Evolutionary conservation across 345 rosid species (phyloP), one percentile per base, ranked within the genome.

Genomic region (Corchorus capsularis): DNA sequence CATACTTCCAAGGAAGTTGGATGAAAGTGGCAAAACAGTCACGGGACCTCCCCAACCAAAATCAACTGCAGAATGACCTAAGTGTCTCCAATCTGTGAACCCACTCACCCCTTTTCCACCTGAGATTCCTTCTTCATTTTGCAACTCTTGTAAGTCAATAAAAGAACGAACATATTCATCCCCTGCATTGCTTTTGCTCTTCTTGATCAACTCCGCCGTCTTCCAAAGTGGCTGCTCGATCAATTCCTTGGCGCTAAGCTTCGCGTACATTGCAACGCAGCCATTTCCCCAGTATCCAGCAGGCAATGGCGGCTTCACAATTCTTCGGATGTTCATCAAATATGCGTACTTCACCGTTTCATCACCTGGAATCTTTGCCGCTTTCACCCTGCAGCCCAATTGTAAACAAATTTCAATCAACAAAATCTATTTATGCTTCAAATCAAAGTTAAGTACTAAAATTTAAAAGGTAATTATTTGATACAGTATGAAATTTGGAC

Each of bases 11-110:
- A 92, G 86, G 64, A 94, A 78, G 56, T 87, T 84, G 77, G 70
- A 80, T 32, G 97, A 84, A 8, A 91, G 72, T 1, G 98, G 97
- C 77, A 92, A 76, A 45, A 94, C 91, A 9, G 82, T 86, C 22
- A 90, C 90, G 0, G 97, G 96, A 57, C 92, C 93, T 77, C 96
- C 97, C 93, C 94, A 92, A 10, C 97, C 98, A 39, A 94, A 94
- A 82, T 92, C 98, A 19, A 94, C 86, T 0, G 88, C 81, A 0
- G 93, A 84, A 79, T 94, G 97, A 35, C 98, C 97, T 37, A 94
- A 75, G 77, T 94, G 90, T 77, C 97, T 81, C 98, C 97, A 91
- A 76, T 94, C 97, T 8, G 98, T 93, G 89, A 92, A 91, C n/a
- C 97, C 93, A 37, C 97, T 90, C 78, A 91, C 93, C 72, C 85